Evolutionary conservation across 345 rosid genomes (phyloP).

Genomic region (Eucalyptus regnans): DNA sequence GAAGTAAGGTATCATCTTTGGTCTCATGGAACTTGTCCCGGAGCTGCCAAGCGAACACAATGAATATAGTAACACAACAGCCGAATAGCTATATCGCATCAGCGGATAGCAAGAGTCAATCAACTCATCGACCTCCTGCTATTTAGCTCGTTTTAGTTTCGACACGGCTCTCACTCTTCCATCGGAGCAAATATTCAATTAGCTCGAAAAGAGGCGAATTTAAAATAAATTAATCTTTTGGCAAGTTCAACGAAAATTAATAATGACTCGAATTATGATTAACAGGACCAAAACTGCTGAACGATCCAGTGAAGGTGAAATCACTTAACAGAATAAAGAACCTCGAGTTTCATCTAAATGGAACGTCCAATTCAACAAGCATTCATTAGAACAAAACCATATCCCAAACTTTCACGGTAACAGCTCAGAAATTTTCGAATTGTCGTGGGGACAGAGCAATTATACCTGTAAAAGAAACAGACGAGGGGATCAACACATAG

Average conservation of each 20-base stretch:
- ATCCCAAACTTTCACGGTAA: background rate
- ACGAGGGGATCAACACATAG: constrained; percentile 30
- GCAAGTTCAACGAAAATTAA: background rate
- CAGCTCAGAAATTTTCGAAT: background rate
- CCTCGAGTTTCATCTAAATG: background rate
- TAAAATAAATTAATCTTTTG: background rate
- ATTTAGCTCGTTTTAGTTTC: background rate
- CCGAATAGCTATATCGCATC: background rate
- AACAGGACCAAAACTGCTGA: background rate
- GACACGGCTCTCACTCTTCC: background rate
- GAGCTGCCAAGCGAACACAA: constrained; percentile 4
- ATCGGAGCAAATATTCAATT: background rate
- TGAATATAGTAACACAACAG: background rate
- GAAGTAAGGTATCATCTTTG: constrained; percentile 32
- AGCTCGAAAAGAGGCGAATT: background rate
- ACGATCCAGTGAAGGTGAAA: background rate
- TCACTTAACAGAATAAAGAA: background rate
- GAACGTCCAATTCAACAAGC: background rate
- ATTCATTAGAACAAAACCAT: background rate
- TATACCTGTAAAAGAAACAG: constrained; percentile 32
- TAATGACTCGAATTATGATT: background rate
- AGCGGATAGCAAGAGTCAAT: background rate
- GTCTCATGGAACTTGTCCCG: constrained; percentile 31
- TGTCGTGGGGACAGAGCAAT: background rate
- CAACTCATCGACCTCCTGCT: background rate